Base-by-base conservation (phyloP, 1,139 yeast species). In the Hansenula sp. region DNA sequence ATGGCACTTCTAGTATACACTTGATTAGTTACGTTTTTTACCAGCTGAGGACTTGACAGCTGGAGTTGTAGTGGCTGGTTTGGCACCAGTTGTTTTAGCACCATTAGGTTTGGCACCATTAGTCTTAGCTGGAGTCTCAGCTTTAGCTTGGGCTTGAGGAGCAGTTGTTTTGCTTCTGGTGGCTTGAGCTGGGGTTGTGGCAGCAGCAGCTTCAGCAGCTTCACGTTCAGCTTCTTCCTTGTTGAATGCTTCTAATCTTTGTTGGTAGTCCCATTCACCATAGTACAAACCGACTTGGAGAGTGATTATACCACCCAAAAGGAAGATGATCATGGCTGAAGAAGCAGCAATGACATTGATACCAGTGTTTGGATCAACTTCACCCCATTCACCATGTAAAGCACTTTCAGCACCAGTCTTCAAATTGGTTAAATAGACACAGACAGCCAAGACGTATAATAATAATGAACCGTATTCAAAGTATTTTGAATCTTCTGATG, bases 301-400 rank as follows among this genome's bases (percentile, higher is more conserved):
- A 13, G 86, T 73, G 42, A 89, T 65, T 18, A 89, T 87, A 46
- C 97, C 97, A 24, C 79, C 57, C 43, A 90, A 69, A 17, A 84
- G 72, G 45, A 88, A 62, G 18, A 84, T 77, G 49, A 86, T 71
- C 71, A 92, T 83, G 36, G 85, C 76, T 63, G 83, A 82, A 34
- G 95, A 81, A 6, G 97, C 97, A 34, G 95, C 96, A 61, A 92
- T 78, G 33, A 92, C 96, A 52, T 87, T 87, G 55, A 92, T 66
- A 20, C 97, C 97, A 24, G 96, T 88, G 47, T 72, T 70, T 61
- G 75, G 79, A 55, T 86, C 88, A 40, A 92, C 96, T 41, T 92
- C 97, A 48, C 96, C 97, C 97, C 97, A 92, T 45, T 77, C 70
- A 35, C 90, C 89, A 44, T 74, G 64, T 25, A 77, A 56, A 44